Percentiles rank a stretch among this genome's conserved stretches.
Conservation (phyloP, 2,329 filamentous ascomycete genomes). For the Penicillium polonicum region DNA sequence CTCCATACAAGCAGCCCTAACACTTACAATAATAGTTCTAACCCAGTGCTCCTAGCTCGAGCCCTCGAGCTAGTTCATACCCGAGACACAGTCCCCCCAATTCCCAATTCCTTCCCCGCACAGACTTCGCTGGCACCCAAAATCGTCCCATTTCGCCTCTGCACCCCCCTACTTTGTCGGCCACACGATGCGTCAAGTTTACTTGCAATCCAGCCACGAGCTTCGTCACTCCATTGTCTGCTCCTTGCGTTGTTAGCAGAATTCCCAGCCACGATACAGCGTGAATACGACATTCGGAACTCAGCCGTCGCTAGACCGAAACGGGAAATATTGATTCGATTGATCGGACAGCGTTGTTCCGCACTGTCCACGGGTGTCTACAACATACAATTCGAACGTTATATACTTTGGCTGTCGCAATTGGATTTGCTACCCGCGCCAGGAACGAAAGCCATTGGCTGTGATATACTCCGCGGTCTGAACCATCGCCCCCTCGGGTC, state of each 20-base stretch:
- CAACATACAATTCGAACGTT: not conserved
- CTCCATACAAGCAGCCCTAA: not conserved
- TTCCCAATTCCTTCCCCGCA: conserved; percentile 8
- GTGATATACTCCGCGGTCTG: not conserved
- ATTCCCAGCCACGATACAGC: not conserved
- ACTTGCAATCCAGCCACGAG: conserved; percentile 10
- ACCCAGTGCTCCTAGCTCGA: not conserved
- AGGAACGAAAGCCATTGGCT: not conserved
- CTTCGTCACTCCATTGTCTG: conserved; percentile 16
- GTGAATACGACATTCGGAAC: not conserved
- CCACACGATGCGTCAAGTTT: conserved; percentile 39
- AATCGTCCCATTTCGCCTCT: conserved; percentile 13
- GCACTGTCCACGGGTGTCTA: not conserved
- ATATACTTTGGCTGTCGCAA: not conserved
- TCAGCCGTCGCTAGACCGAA: conserved; percentile 2
- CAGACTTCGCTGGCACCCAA: conserved; percentile 23
- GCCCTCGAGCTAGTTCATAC: conserved; percentile 1
- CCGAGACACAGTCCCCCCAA: not conserved
- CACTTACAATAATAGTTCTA: conserved; percentile 6
- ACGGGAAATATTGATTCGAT: conserved; percentile 13
- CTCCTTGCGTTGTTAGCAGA: conserved; percentile 28
- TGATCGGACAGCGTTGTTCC: conserved; percentile 6
- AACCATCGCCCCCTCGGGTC: not conserved
- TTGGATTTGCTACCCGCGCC: not conserved
- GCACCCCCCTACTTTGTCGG: conserved; percentile 24